Base-by-base conservation (phyloP, 345 rosid genomes). In the Populus nigra region DNA sequence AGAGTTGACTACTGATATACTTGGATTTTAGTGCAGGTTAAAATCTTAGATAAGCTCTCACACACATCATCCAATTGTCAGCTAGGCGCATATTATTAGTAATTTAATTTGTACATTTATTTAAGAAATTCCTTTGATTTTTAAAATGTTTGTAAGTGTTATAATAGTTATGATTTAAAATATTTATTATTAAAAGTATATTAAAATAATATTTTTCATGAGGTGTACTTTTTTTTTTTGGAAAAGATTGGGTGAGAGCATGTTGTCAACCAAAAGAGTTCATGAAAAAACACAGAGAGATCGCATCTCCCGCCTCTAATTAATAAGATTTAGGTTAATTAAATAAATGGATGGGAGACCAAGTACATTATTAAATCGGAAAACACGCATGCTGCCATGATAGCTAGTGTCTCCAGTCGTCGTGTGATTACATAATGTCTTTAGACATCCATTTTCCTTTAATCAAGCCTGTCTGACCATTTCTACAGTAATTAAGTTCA, bases 311-410 rank as follows among this genome's bases (percentile, higher is more conserved):
- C 29, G 1, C 9, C 22, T 18, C n/a, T 36, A 11, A 12, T 13
- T 29, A 68, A 5, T n/a, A 7, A n/a, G 2, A 4, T 39, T 22
- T 16, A 39, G 36, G 20, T 31, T 71, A 71, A 68, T 59, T 59
- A 59, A 6, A 75, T 27, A 65, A 65, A 74, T 73, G 62, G 78
- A 53, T 81, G 75, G 81, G 81, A 76, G 86, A 76, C 68, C 83
- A 55, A 74, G 73, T 78, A 72, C 72, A 79, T 73, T 41, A 47
- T 76, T 77, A 76, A 45, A 75, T 66, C 66, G 71, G 79, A 70
- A 41, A 74, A 23, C 23, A 75, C 31, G 53, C 77, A 73, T 76
- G 83, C 71, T 69, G 31, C 43, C 59, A 77, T 71, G 66, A 31
- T 43, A 22, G 7, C 8, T 35, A 9, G 29, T 23, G 65, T 59